Evolutionary conservation across 2,329 filamentous ascomycete species (phyloP), one percentile per base, ranked within the genome.

Genomic region (Fusarium annulatum): DNA sequence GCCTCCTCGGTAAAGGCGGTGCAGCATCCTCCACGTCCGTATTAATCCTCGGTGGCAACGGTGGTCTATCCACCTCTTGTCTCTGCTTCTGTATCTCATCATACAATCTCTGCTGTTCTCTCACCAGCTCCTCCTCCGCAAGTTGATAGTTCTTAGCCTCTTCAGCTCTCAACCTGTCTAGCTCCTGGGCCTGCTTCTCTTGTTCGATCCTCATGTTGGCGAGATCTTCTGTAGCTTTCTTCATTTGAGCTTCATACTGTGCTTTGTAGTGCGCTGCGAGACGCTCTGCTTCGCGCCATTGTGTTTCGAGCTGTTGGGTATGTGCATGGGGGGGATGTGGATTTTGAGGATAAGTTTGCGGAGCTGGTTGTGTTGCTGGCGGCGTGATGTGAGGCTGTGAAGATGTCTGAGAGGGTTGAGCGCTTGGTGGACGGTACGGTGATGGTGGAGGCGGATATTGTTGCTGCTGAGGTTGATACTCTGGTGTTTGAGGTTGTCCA

Each of bases 191-290:
- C 26, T 73, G 58, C 18, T 48, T 63, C 38, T 74, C 56, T 9
- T 66, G 45, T 8, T 61, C 64, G 5, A 64, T 49, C n/a, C 38
- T 30, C 41, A 74, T 42, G 38, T 34, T 64, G 5, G 63, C 55
- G 39, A 74, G 45, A 14, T 75, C 71, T 19, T 66, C 56, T 19
- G 70, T 63, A 0, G 68, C 63, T 19, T 57, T 49, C 12, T 42
- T 58, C 56, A 72, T 59, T n/a, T 71, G 67, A 21, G 55, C 58
- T 7, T 75, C 73, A 10, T 66, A 66, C 14, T 78, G 70, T 12
- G 66, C 66, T 18, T 72, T 71, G 33, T 69, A 77, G 26, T 72
- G 71, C 7, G 75, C 73, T 19, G 76, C 76, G 8, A 78, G 30
- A 18, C 59, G 57, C 36, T 78, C 76, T 11, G 76, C 75, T 23